These are phyloP conservation scores for Bipolaris gigantea DNA, from an alignment of 2,329 filamentous ascomycete genomes.

Conservation along the genomic window DNA sequence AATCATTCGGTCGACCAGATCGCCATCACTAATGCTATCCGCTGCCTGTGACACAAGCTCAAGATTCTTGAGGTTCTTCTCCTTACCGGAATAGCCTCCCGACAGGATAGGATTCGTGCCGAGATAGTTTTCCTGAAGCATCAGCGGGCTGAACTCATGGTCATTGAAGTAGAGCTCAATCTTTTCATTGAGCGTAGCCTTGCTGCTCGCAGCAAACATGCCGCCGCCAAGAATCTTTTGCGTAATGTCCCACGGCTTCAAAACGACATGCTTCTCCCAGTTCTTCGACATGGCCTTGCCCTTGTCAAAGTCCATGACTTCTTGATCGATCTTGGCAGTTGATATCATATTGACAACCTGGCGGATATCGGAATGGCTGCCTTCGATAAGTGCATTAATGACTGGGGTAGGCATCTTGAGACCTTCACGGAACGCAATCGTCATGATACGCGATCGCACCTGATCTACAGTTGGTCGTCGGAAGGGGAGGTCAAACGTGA, in stretches of 20 bases:
- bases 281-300: constrained; percentile 94
- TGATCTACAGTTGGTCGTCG: constrained; percentile 86
- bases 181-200: constrained; percentile 91
- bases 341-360: constrained; percentile 99
- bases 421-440: constrained; percentile 89
- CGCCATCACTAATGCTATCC: constrained; percentile 95
- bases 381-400: constrained; percentile 91
- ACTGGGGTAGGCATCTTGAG: constrained; percentile 81
- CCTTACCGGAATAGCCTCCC: constrained; percentile 63
- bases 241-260: constrained; percentile 98
- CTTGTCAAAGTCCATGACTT: constrained; percentile 77
- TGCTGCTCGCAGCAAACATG: constrained; percentile 81
- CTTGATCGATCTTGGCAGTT: constrained; percentile 85
- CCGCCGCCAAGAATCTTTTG: constrained; percentile 87
- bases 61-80: constrained; percentile 77
- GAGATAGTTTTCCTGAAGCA: constrained; percentile 98
- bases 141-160: constrained; percentile 94
- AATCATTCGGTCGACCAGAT: constrained; percentile 96
- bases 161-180: constrained; percentile 99
- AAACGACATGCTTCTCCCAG: constrained; percentile 95
- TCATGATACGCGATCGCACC: constrained; percentile 89
- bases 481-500: constrained; percentile 83
- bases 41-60: constrained; percentile 86
- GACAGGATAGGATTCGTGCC: constrained; percentile 74
- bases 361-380: constrained; percentile 91